Evolutionary conservation across 2,329 filamentous ascomycete species (phyloP).

Genomic region (Zasmidium citrigriseum): DNA sequence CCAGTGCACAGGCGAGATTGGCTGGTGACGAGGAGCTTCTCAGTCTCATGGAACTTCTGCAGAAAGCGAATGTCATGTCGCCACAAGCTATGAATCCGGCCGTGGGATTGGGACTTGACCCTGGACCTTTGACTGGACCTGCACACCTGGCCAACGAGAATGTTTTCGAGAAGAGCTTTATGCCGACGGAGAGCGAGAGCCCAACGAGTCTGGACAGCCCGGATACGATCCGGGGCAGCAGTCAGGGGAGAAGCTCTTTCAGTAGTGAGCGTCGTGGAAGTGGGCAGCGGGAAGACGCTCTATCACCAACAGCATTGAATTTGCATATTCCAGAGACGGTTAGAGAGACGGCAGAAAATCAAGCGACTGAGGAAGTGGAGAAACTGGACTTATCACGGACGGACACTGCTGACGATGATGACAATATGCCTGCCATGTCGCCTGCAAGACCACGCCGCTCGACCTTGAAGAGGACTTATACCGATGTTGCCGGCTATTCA

Average conservation of each 20-base stretch:
- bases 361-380: conserved; percentile 8
- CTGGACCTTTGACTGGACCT: conserved; percentile 77
- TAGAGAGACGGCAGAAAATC: conserved; percentile 6
- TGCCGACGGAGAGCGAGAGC: conserved; percentile 41
- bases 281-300: conserved; percentile 5
- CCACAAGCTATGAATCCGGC: conserved; percentile 58
- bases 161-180: conserved; percentile 81
- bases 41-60: conserved; percentile 84
- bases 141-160: conserved; percentile 73
- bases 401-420: conserved; percentile 18
- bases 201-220: conserved; percentile 39
- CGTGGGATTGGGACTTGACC: conserved; percentile 47
- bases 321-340: conserved; percentile 14
- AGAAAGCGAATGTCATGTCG: conserved; percentile 76
- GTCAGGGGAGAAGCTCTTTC: not conserved
- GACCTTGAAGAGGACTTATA: conserved; percentile 78
- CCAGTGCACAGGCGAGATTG: conserved; percentile 78
- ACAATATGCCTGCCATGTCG: conserved; percentile 36
- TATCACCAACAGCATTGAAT: conserved; percentile 1
- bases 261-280: conserved; percentile 4
- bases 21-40: conserved; percentile 84
- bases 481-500: conserved; percentile 73
- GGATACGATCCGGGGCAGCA: conserved; percentile 7
- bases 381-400: conserved; percentile 9
- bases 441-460: conserved; percentile 42